phyloP scores from a whole-genome alignment of 345 rosid species.

The Pistacia atlantica region DNA sequence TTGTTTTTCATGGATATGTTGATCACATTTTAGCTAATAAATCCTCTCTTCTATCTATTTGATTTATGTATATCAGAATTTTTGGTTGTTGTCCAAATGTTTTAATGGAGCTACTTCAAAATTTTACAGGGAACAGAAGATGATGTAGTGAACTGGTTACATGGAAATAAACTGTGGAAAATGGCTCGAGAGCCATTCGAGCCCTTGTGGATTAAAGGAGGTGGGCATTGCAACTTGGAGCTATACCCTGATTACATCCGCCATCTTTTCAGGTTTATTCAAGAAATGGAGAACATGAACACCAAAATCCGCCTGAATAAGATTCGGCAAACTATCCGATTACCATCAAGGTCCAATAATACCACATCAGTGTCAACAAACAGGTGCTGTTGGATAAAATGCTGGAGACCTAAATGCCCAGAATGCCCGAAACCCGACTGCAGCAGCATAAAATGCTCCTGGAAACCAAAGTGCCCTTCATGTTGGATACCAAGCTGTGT shows the following conservation, averaged over 20 bases:
- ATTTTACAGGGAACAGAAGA: constrained; percentile 88
- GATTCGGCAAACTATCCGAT: constrained; percentile 57
- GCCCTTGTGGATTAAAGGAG: constrained; percentile 99
- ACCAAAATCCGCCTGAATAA: constrained; percentile 70
- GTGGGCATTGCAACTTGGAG: constrained; percentile 98
- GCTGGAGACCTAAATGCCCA: constrained; percentile 47
- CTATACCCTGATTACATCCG: constrained; percentile 89
- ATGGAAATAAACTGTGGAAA: constrained; percentile 91
- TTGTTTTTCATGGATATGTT: neutral
- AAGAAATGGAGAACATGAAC: constrained; percentile 86
- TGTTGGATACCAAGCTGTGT: constrained; percentile 54
- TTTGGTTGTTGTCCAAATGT: neutral
- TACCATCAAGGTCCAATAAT: constrained; percentile 36
- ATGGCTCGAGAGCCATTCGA: constrained; percentile 88
- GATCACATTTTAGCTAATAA: neutral
- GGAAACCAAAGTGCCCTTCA: constrained; percentile 37
- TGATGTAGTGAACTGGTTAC: constrained; percentile 96
- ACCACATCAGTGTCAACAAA: neutral
- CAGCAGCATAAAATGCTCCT: constrained; percentile 22
- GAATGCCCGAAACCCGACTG: constrained; percentile 35
- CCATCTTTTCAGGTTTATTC: constrained; percentile 79
- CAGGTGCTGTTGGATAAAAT: constrained; percentile 54
- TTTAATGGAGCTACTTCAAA: neutral
- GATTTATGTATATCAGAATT: neutral
- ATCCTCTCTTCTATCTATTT: neutral